Evolutionary conservation across 2,329 filamentous ascomycete species (phyloP).

Genomic region (Cladosporium phlei): DNA sequence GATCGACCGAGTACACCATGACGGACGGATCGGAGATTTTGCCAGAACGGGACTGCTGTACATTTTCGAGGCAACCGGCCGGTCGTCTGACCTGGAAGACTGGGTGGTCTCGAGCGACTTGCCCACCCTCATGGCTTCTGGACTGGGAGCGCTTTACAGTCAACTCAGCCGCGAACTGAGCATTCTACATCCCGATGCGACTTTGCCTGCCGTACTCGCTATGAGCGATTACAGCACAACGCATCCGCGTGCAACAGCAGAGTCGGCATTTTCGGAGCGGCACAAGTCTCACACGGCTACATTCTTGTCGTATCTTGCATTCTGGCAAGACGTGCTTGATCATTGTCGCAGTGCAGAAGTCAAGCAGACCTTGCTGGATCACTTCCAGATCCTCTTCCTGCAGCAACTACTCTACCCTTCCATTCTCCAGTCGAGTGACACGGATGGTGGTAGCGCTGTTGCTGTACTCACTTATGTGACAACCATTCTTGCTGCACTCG

Average conservation of each 20-base stretch:
- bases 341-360: constrained; percentile 91
- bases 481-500: constrained; percentile 82
- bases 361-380: constrained; percentile 86
- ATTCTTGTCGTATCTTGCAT: constrained; percentile 88
- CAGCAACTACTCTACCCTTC: constrained; percentile 96
- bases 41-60: constrained; percentile 90
- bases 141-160: constrained; percentile 73
- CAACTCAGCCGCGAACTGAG: constrained; percentile 72
- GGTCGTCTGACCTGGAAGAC: constrained; percentile 75
- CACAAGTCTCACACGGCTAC: constrained; percentile 86
- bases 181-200: constrained; percentile 68
- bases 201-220: constrained; percentile 75
- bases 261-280: constrained; percentile 67
- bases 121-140: constrained; percentile 94
- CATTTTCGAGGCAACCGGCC: constrained; percentile 88
- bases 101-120: constrained; percentile 98
- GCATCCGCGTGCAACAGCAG: constrained; percentile 63
- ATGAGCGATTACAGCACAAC: constrained; percentile 84
- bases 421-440: constrained; percentile 90
- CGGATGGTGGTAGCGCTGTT: constrained; percentile 92
- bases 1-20: constrained; percentile 94
- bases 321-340: constrained; percentile 97
- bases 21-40: constrained; percentile 92
- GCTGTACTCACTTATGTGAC: constrained; percentile 91
- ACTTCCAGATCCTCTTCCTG: constrained; percentile 94